Conservation (phyloP, 2,329 filamentous ascomycete species). For the Ciborinia camelliae region DNA sequence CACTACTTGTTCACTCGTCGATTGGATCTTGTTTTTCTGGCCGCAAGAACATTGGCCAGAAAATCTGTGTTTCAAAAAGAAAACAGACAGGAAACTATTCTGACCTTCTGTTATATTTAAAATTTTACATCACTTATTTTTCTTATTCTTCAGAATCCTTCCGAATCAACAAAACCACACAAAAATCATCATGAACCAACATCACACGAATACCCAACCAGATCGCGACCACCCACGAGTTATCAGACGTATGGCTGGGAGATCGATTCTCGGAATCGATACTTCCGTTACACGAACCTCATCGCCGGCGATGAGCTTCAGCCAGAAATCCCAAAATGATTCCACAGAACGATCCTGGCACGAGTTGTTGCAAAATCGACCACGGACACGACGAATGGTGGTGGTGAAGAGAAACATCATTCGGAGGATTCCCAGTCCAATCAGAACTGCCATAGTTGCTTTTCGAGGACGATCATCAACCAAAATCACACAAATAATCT, state of each 20-base stretch:
- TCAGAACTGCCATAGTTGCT: neutral
- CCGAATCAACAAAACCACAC: neutral
- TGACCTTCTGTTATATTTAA: neutral
- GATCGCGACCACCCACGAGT: neutral
- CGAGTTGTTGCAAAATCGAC: neutral
- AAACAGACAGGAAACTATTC: slow-evolving; percentile 1
- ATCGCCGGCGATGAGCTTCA: neutral
- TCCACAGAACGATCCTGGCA: neutral
- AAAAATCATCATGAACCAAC: neutral
- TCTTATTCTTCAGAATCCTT: neutral
- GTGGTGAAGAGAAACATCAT: slow-evolving; percentile 1
- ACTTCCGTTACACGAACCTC: neutral
- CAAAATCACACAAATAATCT: neutral
- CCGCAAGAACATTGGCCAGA: neutral
- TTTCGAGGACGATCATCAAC: neutral
- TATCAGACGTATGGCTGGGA: neutral
- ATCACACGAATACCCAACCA: no score
- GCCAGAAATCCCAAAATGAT: neutral
- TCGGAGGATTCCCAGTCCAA: neutral
- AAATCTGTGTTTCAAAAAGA: no score
- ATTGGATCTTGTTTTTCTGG: neutral
- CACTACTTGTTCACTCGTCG: neutral
- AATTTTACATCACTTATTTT: neutral
- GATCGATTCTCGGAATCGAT: neutral
- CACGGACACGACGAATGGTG: neutral